Evolutionary conservation across 768 basidiomycete species (phyloP), one percentile per base, ranked within the genome.

Genomic region (Crassisporium funariophilum): DNA sequence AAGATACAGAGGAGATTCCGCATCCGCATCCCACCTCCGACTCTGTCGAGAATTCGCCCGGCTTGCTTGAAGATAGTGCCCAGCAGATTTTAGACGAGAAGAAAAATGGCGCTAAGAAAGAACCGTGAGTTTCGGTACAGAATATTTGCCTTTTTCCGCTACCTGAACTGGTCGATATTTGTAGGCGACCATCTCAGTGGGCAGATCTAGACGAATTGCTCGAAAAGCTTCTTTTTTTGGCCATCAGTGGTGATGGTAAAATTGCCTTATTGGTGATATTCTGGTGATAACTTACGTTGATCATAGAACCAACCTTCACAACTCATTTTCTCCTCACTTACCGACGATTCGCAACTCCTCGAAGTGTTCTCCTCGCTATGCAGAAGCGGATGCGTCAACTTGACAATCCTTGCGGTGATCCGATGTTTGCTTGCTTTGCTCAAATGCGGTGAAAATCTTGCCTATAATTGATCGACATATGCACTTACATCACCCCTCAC

Each of bases 351-450:
- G 79, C 89, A 29, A 85, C 78, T 24, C 90, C 91, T 6, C 81
- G 91, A 33, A 84, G 77, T 47, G 70, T 94, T 13, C 71, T 94
- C n/a, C 72, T 91, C 35, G 86, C 88, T 4, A 90, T 94, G 86
- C 88, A 91, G 65, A 88, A 90, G 60, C 83, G 88, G 37, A 86
- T 92, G 79, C 81, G 86, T 24, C 81, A 85, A 53, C 70, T 93
- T 11, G 85, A 87, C 58, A 78, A 79, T 44, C 80, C 84, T 13
- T 76, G 79, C 10, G 81, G 82, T 5, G 89, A 93, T 69, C 86
- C 86, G 1, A 85, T 91, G 81, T 87, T 92, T 66, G 88, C 88
- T 6, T 87, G 84, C 56, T 92, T 85, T 65, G 89, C 88, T 5
- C 91, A 93, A 62, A 90, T 92, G 88, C 82, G 85, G 91, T 89